A percentile compares a stretch with the other conserved stretches of the same genome.
These are phyloP conservation scores for Mesembryanthemum crystallinum DNA, from an alignment of 148 eudicot genomes.

Conservation along the genomic window DNA sequence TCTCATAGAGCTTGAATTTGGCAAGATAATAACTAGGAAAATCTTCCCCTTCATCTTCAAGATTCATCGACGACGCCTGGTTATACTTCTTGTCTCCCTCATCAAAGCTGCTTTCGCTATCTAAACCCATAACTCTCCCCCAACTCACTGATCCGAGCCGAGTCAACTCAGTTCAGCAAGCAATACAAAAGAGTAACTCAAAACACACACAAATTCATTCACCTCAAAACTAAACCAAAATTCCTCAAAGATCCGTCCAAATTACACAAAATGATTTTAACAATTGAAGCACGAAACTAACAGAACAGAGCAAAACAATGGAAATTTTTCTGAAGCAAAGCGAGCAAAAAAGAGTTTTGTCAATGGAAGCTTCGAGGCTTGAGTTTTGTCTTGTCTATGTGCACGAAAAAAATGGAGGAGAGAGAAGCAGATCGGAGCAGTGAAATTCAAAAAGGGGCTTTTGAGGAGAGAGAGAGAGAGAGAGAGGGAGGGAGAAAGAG, in stretches of 20 bases:
- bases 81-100: background rate
- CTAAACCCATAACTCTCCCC: constrained; percentile 40
- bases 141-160: constrained; percentile 32
- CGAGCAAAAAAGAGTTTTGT: background rate
- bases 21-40: constrained; percentile 38
- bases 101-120: constrained; percentile 15
- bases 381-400: background rate
- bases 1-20: constrained; percentile 85
- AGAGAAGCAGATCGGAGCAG: constrained; percentile 19
- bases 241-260: background rate
- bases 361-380: constrained; percentile 13
- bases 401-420: background rate
- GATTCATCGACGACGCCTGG: constrained; percentile 26
- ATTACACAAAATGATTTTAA: background rate
- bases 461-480: constrained; percentile 23
- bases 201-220: constrained; percentile 2
- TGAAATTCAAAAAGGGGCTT: constrained; percentile 25
- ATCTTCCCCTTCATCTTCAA: constrained; percentile 27
- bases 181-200: background rate
- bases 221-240: background rate
- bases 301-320: background rate
- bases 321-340: background rate
- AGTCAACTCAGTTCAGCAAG: constrained; percentile 46
- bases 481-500: constrained; percentile 12
- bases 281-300: background rate